Conservation (phyloP, 345 rosid genomes). For the Barbarea vulgaris region DNA sequence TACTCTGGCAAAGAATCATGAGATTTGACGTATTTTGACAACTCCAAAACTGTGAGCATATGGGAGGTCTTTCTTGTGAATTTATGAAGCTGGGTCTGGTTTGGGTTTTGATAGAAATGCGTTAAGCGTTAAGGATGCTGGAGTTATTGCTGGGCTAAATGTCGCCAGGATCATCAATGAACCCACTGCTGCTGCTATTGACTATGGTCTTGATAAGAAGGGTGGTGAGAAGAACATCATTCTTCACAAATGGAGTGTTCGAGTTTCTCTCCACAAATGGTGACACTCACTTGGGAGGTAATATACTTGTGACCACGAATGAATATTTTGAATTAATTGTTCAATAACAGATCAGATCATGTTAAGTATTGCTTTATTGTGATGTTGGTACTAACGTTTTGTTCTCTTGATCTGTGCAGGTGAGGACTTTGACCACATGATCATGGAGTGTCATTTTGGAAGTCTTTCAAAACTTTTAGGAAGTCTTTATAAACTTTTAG, state of each 20-base stretch:
- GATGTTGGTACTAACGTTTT: neutral
- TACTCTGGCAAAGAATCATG: too few species aligned
- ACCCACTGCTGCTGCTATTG: constrained; percentile 46
- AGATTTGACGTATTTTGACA: too few species aligned
- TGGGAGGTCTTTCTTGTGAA: too few species aligned
- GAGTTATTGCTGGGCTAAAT: constrained; percentile 42
- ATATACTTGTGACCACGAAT: neutral
- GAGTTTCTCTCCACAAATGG: constrained; percentile 45
- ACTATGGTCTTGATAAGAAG: constrained; percentile 43
- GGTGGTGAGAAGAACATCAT: constrained; percentile 46
- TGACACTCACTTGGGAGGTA: constrained; percentile 45
- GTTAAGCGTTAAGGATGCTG: constrained; percentile 45
- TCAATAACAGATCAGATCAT: neutral
- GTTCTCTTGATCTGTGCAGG: constrained; percentile 34
- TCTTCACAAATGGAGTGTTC: constrained; percentile 39
- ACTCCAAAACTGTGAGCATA: too few species aligned
- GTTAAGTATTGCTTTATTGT: neutral
- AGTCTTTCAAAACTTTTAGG: too few species aligned
- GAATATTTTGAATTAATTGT: neutral
- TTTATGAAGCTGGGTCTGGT: too few species aligned
- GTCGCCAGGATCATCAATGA: constrained; percentile 44
- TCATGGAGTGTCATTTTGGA: too few species aligned
- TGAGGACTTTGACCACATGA: constrained; percentile 63
- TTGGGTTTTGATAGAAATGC: too few species aligned
- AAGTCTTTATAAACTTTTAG: too few species aligned